Evolutionary conservation across 805 yeast genomes (phyloP).

Genomic region (Ogataea methanolica): DNA sequence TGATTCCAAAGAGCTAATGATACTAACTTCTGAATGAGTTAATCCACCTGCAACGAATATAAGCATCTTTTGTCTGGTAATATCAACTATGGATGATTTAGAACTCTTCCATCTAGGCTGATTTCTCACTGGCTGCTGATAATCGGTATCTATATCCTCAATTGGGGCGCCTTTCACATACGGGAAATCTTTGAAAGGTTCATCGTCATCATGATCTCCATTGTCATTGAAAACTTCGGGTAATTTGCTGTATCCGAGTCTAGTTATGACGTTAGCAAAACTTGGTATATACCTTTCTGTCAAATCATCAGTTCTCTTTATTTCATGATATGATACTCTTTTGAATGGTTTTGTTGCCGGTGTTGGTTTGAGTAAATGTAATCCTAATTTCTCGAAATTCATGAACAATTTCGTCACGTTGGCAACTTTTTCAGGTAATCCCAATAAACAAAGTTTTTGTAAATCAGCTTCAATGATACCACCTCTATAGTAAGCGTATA

Average conservation of each 20-base stretch:
- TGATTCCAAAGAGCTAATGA: conserved; percentile 64
- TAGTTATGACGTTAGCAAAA: conserved; percentile 22
- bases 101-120: conserved; percentile 29
- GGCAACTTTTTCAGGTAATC: conserved; percentile 27
- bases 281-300: conserved; percentile 26
- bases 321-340: conserved; percentile 52
- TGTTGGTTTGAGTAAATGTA: conserved; percentile 33
- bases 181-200: conserved; percentile 49
- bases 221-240: conserved; percentile 22
- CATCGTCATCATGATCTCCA: conserved; percentile 20
- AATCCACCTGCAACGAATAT: conserved; percentile 87
- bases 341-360: conserved; percentile 39
- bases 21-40: conserved; percentile 75
- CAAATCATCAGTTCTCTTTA: conserved; percentile 23
- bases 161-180: conserved; percentile 34
- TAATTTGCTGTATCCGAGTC: conserved; percentile 21
- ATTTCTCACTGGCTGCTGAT: conserved; percentile 17
- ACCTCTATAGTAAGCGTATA: conserved; percentile 77
- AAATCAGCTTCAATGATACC: conserved; percentile 76
- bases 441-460: conserved; percentile 59
- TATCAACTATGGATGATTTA: conserved; percentile 15
- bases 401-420: conserved; percentile 49
- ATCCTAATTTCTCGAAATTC: conserved; percentile 44
- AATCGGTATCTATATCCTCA: conserved; percentile 16
- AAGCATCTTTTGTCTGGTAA: conserved; percentile 61